Evolutionary conservation across 257 asterid genomes (phyloP), one percentile per base, ranked within the genome.

Genomic region (Galeopsis tetrahit): DNA sequence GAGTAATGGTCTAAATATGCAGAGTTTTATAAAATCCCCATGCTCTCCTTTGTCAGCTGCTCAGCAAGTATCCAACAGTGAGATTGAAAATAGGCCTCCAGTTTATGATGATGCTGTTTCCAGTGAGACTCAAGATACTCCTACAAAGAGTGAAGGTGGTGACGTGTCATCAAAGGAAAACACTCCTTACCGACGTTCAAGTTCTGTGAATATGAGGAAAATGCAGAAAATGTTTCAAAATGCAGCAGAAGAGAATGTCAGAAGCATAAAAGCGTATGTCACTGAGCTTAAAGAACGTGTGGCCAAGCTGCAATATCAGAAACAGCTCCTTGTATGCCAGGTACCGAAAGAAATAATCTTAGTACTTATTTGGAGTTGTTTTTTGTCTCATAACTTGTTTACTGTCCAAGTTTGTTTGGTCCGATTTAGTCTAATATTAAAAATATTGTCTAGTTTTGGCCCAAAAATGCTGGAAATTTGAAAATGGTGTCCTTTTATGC

Each of bases 321-420:
- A 93, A 80, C 97, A 93, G 80, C 97, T 93, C 80, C 96, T 93
- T 51, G 98, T 93, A 5, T 93, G 98, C 88, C 98, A 90, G 98
- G 98, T 89, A 84, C 43, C 28, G 28, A 21, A 21, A 10, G 7
- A 21, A 40, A 35, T 48, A 5, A 10, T 51, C 10, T 42, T 48
- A 6, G 36, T 7, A 8, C 15, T 21, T 21, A 21, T 21, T 21
- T 21, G 1, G 28, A 21, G 28, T 21, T 21, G 28, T 21, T 21
- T 21, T 21, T 21, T 21, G 28, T 21, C 28, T 21, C 28, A 21
- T 21, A 21, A 21, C 28, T 21, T 21, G 28, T 21, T 21, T 21
- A 21, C 28, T 21, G 28, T 21, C 1, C 28, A 21, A 21, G 28
- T 21, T 21, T 21, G 28, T 21, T 21, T 21, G 28, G 28, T 21